Evolutionary conservation across 1,284 basidiomycete species (phyloP).

Genomic region (Fomitiporia mediterranea): DNA sequence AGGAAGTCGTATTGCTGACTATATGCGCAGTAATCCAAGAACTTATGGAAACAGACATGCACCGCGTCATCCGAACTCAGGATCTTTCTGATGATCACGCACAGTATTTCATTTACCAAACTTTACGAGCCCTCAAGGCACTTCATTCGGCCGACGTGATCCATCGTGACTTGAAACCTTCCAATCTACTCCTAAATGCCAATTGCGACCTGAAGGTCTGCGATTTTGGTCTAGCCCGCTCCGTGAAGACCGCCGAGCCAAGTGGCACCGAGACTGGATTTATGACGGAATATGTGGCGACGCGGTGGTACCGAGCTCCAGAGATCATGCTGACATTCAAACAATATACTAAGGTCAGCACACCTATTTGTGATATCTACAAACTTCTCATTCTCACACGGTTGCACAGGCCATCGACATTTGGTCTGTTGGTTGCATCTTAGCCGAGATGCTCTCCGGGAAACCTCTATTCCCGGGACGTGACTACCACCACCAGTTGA

Average conservation of each 20-base stretch:
- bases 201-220: constrained; percentile 96
- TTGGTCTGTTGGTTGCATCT: constrained; percentile 96
- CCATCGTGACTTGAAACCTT: constrained; percentile 94
- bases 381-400: constrained; percentile 18
- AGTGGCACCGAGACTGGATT: constrained; percentile 83
- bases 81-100: constrained; percentile 80
- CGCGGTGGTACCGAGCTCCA: constrained; percentile 89
- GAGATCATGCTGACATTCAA: constrained; percentile 98
- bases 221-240: constrained; percentile 89
- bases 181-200: constrained; percentile 91
- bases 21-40: constrained; percentile 61
- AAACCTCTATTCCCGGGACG: constrained; percentile 94
- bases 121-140: constrained; percentile 89
- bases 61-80: constrained; percentile 73
- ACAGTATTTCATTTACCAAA: constrained; percentile 81
- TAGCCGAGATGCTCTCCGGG: constrained; percentile 94
- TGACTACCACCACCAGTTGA: constrained; percentile 94
- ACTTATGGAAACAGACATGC: constrained; percentile 71
- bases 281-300: constrained; percentile 96
- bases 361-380: constrained; percentile 22
- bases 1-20: constrained; percentile 2
- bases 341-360: constrained; percentile 83
- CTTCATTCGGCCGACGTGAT: constrained; percentile 93
- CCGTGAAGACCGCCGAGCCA: constrained; percentile 80
- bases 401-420: constrained; percentile 73